Evolutionary conservation across 1,284 basidiomycete genomes (phyloP), one percentile per base, ranked within the genome.

Genomic region (Spongispora temasekensis): DNA sequence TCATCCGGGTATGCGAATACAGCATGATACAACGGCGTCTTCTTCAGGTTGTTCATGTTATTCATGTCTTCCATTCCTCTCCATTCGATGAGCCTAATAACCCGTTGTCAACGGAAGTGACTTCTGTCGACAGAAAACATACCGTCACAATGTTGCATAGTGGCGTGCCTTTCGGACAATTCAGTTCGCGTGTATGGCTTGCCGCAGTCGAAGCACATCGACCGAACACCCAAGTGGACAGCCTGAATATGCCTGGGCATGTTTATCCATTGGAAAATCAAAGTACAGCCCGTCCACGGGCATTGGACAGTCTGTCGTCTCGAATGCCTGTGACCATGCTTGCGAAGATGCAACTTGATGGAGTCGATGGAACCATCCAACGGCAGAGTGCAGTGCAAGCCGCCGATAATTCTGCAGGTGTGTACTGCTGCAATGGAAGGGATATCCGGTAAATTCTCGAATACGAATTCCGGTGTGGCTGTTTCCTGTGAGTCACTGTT

Each of bases 171-270:
- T 27, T 48, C 51, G 21, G 64, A 42, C 5, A 34, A 53, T 21
- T 53, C 28, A 0, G 7, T 10, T 12, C 64, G 55, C 8, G 60
- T 54, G 31, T 57, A 67, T 4, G 19, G 9, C 27, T 65, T 65
- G 3, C 55, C 57, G 15, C 68, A 70, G 9, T 50, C 21, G 8
- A 5, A 23, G 23, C 67, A 67, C 12, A 4, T 27, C 23, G 65
- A 57, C 30, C 58, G 54, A 37, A 67, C 30, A 21, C 57, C 56
- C 15, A 68, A 32, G 34, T 65, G 64, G 25, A 56, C n/a, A 6
- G 56, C 56, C 30, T 31, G 59, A 25, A 67, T 59, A n/a, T 68
- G 63, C 46, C 69, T 68, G 9, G 55, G 35, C 1, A 66, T 53
- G 19, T 64, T 71, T 46, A 53, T 52, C 67, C 57, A 57, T 37